A percentile compares a stretch with the other conserved stretches of the same genome.
Evolutionary conservation across 1,284 basidiomycete genomes (phyloP).

Genomic region (Leucoagaricus sp.): DNA sequence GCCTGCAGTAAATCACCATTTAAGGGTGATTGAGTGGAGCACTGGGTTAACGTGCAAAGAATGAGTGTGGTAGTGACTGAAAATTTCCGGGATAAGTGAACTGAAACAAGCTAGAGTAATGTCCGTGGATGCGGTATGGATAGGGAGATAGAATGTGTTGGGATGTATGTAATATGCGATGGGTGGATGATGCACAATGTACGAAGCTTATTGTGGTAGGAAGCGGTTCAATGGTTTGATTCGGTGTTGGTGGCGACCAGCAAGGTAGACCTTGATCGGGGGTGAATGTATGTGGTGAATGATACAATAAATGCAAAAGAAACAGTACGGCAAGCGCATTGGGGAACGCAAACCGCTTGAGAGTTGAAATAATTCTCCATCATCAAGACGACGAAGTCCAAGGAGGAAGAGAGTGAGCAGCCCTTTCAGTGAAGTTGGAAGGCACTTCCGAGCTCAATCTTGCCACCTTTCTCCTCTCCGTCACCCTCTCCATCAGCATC

Average conservation of each 20-base stretch:
- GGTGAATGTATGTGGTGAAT: neutral
- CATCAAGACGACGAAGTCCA: neutral
- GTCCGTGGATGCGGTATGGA: neutral
- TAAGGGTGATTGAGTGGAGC: no score
- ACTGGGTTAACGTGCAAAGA: no score
- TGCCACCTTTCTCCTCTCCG: conserved; percentile 31
- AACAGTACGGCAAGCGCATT: neutral
- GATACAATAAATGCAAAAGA: neutral
- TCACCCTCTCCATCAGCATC: conserved; percentile 38
- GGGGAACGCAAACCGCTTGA: neutral
- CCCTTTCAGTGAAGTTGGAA: conserved; percentile 52
- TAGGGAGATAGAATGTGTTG: neutral
- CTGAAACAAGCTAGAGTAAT: conserved; percentile 9
- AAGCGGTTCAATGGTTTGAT: neutral
- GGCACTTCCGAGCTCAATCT: conserved; percentile 49
- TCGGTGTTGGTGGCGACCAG: neutral
- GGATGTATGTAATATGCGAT: neutral
- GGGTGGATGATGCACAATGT: neutral
- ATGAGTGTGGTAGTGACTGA: neutral
- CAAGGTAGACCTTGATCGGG: no score
- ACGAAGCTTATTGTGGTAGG: neutral
- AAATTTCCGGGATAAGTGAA: neutral
- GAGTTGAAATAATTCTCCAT: no score
- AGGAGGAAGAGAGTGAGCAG: neutral
- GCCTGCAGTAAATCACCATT: neutral